Conservation (phyloP, 140 eudicot genomes). For the Ambrosia hybrid region DNA sequence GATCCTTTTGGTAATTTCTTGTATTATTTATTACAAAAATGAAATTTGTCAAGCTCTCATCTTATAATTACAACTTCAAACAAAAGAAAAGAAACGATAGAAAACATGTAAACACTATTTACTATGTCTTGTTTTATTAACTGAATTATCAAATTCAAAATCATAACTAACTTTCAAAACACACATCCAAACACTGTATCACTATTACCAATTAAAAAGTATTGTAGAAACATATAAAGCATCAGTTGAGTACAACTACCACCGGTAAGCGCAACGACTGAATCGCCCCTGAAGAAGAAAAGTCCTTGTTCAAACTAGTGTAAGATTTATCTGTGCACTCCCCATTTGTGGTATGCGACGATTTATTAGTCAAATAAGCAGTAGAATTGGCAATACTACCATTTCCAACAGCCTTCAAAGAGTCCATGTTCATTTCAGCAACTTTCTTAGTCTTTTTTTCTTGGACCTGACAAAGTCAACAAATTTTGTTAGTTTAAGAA, state of each 20-base stretch:
- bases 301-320: conserved; percentile 52
- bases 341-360: conserved; percentile 55
- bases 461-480: conserved; percentile 62
- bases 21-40: not conserved
- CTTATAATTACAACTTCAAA: not conserved
- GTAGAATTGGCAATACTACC: conserved; percentile 60
- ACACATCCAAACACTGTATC: conserved; percentile 7
- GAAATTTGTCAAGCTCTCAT: conserved; percentile 5
- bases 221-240: conserved; percentile 14
- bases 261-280: conserved; percentile 74
- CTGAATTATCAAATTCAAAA: conserved; percentile 4
- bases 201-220: conserved; percentile 5
- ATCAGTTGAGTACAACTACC: conserved; percentile 76
- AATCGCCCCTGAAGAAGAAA: conserved; percentile 64
- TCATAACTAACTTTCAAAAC: not conserved
- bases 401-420: conserved; percentile 60
- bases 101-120: not conserved
- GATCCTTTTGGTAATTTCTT: not conserved
- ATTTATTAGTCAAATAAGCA: conserved; percentile 46
- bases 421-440: conserved; percentile 65
- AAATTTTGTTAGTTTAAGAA: conserved; percentile 7
- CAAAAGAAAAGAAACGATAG: not conserved
- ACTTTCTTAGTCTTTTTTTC: conserved; percentile 93
- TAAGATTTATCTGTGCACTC: conserved; percentile 50
- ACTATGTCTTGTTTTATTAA: not conserved